Evolutionary conservation across 371 early-diverging fungal species (phyloP).

Genomic region (Rhizomucor miehei): DNA sequence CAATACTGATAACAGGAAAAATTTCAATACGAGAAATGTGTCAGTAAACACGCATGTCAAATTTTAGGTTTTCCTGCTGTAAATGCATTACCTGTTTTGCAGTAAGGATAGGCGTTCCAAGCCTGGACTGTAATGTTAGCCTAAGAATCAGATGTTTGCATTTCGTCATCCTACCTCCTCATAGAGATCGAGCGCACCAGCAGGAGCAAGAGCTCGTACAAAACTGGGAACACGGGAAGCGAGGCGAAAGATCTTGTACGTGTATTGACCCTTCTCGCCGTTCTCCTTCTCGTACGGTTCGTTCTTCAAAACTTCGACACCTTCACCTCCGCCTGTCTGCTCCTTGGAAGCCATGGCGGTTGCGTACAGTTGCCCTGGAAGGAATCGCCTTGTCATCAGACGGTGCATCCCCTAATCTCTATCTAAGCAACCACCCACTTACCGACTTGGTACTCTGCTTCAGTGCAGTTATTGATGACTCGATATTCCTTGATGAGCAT

Average conservation of each 20-base stretch:
- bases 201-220: conserved; percentile 59
- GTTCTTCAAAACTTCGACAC: conserved; percentile 40
- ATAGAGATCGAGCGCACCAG: conserved; percentile 62
- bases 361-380: conserved; percentile 63
- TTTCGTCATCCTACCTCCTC: conserved; percentile 43
- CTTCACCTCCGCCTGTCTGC: conserved; percentile 68
- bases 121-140: conserved; percentile 35
- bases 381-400: not conserved
- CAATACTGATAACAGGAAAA: conserved; percentile 9
- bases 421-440: not conserved
- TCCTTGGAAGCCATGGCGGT: conserved; percentile 74
- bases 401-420: not conserved
- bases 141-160: not conserved
- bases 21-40: not conserved
- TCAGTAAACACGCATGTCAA: not conserved
- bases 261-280: conserved; percentile 73
- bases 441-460: conserved; percentile 66
- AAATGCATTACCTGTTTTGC: conserved; percentile 67
- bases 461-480: conserved; percentile 68
- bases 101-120: conserved; percentile 84
- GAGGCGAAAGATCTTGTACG: conserved; percentile 70
- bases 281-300: conserved; percentile 49
- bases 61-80: not conserved
- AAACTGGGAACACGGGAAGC: conserved; percentile 61
- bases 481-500: conserved; percentile 72